Evolutionary conservation across 1,284 basidiomycete genomes (phyloP).

Genomic region (Mycosarcoma mackinlayi): DNA sequence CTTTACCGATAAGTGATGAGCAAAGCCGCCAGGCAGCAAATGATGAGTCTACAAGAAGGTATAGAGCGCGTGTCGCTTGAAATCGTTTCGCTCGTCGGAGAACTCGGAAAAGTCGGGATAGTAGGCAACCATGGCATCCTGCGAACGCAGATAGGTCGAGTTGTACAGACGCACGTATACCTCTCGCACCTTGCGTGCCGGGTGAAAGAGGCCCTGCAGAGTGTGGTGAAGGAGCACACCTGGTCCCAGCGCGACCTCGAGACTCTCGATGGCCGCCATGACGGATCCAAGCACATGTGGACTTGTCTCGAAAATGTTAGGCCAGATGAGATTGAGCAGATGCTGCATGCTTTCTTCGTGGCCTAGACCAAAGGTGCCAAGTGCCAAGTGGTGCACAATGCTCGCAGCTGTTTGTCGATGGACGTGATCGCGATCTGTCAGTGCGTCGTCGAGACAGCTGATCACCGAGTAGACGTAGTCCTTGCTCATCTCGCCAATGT

Average conservation of each 20-base stretch:
- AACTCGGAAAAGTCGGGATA: slow-evolving; percentile 75
- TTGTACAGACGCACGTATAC: slow-evolving; percentile 84
- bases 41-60: slow-evolving; percentile 23
- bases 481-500: slow-evolving; percentile 98
- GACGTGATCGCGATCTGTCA: slow-evolving; percentile 97
- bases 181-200: slow-evolving; percentile 94
- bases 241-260: slow-evolving; percentile 93
- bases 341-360: slow-evolving; percentile 98
- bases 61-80: slow-evolving; percentile 59
- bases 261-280: slow-evolving; percentile 84
- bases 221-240: slow-evolving; percentile 87
- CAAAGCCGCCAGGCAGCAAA: not conserved
- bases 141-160: slow-evolving; percentile 78
- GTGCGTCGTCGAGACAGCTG: slow-evolving; percentile 95
- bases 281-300: slow-evolving; percentile 94
- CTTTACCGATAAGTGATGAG: not conserved
- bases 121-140: slow-evolving; percentile 91
- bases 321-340: slow-evolving; percentile 98
- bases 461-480: slow-evolving; percentile 98
- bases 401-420: slow-evolving; percentile 98
- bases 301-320: slow-evolving; percentile 97
- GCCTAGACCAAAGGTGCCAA: slow-evolving; percentile 95
- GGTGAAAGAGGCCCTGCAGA: slow-evolving; percentile 71
- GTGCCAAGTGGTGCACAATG: slow-evolving; percentile 98
- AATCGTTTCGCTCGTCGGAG: slow-evolving; percentile 62